Base-by-base conservation (phyloP, 2,329 filamentous ascomycete genomes). In the Colletotrichum sansevieriae region DNA sequence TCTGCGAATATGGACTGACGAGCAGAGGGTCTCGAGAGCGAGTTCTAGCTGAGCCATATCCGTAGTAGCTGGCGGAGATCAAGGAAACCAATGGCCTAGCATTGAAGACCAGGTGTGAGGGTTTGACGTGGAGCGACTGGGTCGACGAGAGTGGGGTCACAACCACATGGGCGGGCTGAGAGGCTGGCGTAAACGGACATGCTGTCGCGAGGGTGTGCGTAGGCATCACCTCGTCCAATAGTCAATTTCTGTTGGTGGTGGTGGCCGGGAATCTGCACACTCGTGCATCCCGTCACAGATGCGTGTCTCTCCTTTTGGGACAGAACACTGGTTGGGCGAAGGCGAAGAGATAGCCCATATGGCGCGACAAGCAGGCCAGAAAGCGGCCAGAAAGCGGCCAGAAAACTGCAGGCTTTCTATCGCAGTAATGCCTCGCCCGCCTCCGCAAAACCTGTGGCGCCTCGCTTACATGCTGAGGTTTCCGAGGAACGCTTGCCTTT, bases 201-300 rank as follows among this genome's bases (percentile, higher is more conserved):
- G 10, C 13, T 25, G 15, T 22, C 25, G 51, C n/a, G 59, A 63
- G 37, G 51, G 65, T 43, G 52, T 29, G 22, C 20, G 60, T 46
- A 41, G 41, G 55, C 33, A 7, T 57, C 13, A 18, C 29, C 49
- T 39, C 22, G 41, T 10, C 55, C 41, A 52, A 55, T 29, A 25
- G 55, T 35, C 46, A 35, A 22, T 29, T 25, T 18, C 37, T 51
- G 46, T 41, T 41, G 35, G 22, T 52, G 54, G 12, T 59, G 65
- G 55, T 60, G 65, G 65, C 29, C 65, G 54, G 62, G 61, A 68
- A 68, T 60, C 65, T 68, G 65, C 65, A 68, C 65, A 49, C 62
- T 65, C 54, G 62, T 68, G 65, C 62, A 60, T 68, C 55, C 65
- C 55, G 55, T 68, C 65, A 68, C 65, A 55, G 65, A 59, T 65